Conservation (phyloP, 805 yeast genomes). For the Candida piceae region DNA sequence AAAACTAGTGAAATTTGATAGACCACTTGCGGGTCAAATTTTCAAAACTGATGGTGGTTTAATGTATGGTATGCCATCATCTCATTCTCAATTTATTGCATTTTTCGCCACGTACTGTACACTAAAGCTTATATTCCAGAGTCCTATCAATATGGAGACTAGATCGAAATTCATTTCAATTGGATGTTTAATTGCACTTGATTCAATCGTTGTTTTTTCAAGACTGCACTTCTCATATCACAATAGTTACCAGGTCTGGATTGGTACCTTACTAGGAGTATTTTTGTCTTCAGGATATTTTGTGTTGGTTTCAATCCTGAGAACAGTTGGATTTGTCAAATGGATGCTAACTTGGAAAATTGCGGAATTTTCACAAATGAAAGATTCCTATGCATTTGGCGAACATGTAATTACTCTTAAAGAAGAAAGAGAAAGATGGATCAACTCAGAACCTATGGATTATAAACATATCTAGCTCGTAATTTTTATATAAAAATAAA, state of each 20-base stretch:
- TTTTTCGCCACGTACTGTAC: constrained; percentile 59
- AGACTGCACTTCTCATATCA: constrained; percentile 80
- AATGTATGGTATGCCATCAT: constrained; percentile 94
- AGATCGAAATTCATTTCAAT: constrained; percentile 29
- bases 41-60: constrained; percentile 26
- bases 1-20: constrained; percentile 55
- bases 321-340: constrained; percentile 65
- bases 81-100: constrained; percentile 95
- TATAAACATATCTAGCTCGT: too few relatives aligned
- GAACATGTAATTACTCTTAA: constrained; percentile 8
- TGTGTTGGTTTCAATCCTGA: constrained; percentile 41
- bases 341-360: constrained; percentile 60
- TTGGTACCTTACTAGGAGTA: constrained; percentile 65
- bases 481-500: too few relatives aligned
- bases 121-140: constrained; percentile 38
- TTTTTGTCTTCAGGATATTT: constrained; percentile 57
- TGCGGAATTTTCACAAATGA: constrained; percentile 45
- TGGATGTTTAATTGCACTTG: constrained; percentile 21
- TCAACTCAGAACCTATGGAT: background rate
- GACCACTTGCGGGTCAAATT: constrained; percentile 53
- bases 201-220: constrained; percentile 53
- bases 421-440: constrained; percentile 25
- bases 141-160: constrained; percentile 33
- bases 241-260: constrained; percentile 61
- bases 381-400: constrained; percentile 45